A percentile compares a stretch with the other conserved stretches of the same genome.
These are phyloP conservation scores for Kuraishia piskuri DNA, from an alignment of 805 yeast species.

Conservation along the genomic window DNA sequence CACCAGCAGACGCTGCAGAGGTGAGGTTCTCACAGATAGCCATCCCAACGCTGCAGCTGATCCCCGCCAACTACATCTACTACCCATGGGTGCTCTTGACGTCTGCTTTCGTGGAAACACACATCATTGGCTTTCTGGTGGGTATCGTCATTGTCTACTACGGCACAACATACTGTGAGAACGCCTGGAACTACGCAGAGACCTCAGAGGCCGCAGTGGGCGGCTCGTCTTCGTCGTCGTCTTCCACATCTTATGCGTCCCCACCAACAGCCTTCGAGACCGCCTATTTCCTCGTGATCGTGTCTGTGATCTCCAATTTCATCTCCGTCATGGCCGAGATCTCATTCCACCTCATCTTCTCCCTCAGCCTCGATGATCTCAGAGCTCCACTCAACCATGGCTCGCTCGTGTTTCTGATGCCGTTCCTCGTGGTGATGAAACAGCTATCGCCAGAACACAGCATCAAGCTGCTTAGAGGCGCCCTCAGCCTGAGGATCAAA, in stretches of 20 bases:
- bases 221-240: conserved; percentile 8
- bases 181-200: conserved; percentile 31
- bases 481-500: conserved; percentile 40
- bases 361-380: conserved; percentile 28
- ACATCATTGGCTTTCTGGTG: conserved; percentile 34
- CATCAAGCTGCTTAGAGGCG: conserved; percentile 32
- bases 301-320: conserved; percentile 49
- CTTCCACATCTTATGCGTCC: conserved; percentile 8
- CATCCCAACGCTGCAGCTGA: conserved; percentile 54
- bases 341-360: conserved; percentile 25
- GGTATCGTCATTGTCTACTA: conserved; percentile 28
- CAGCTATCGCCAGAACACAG: conserved; percentile 53
- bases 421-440: conserved; percentile 48
- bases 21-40: conserved; percentile 31
- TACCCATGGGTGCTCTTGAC: conserved; percentile 61
- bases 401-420: conserved; percentile 35
- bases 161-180: conserved; percentile 38
- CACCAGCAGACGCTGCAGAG: conserved; percentile 3
- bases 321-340: conserved; percentile 33
- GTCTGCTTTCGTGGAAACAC: conserved; percentile 56
- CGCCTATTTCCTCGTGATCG: conserved; percentile 38
- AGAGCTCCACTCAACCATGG: conserved; percentile 44
- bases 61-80: conserved; percentile 45
- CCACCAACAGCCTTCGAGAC: conserved; percentile 26
- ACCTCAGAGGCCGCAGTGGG: conserved; percentile 1